Evolutionary conservation across 2,329 filamentous ascomycete species (phyloP).

Genomic region (Myotisia sp.): DNA sequence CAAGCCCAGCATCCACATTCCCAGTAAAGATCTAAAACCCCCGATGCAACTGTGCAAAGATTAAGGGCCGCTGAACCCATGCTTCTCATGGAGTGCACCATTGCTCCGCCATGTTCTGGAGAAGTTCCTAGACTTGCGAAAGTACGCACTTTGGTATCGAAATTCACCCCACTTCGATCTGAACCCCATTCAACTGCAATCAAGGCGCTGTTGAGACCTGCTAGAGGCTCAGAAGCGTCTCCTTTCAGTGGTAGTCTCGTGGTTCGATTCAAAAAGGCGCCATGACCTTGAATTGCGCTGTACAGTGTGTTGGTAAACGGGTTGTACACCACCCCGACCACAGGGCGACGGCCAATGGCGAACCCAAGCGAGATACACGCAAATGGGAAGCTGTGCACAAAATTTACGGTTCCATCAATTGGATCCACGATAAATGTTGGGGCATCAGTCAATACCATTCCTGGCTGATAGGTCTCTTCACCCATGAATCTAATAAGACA

Average conservation of each 20-base stretch:
- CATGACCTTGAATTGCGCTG: slow-evolving; percentile 41
- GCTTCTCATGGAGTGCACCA: slow-evolving; percentile 46
- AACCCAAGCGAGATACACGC: slow-evolving; percentile 47
- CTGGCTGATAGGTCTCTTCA: slow-evolving; percentile 46
- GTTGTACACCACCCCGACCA: slow-evolving; percentile 48
- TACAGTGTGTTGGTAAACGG: slow-evolving; percentile 44
- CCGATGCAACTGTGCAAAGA: slow-evolving; percentile 44
- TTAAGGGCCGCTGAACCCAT: slow-evolving; percentile 48
- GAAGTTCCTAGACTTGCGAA: slow-evolving; percentile 36
- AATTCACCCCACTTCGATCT: slow-evolving; percentile 43
- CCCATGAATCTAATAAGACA: slow-evolving; percentile 35
- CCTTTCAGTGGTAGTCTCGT: slow-evolving; percentile 34
- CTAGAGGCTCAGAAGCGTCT: slow-evolving; percentile 30
- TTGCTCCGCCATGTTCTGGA: slow-evolving; percentile 43
- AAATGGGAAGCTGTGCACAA: slow-evolving; percentile 47
- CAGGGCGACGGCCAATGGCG: slow-evolving; percentile 35
- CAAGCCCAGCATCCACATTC: slow-evolving; percentile 52
- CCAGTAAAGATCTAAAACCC: slow-evolving; percentile 48
- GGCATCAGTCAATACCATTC: slow-evolving; percentile 35
- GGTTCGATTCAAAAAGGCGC: slow-evolving; percentile 34
- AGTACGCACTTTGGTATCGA: slow-evolving; percentile 41
- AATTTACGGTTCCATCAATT: slow-evolving; percentile 52
- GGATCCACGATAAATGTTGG: slow-evolving; percentile 51
- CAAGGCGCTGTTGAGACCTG: slow-evolving; percentile 37
- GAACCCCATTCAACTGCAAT: slow-evolving; percentile 49